Conservation (phyloP, 345 rosid species). For the Gossypium raimondii region DNA sequence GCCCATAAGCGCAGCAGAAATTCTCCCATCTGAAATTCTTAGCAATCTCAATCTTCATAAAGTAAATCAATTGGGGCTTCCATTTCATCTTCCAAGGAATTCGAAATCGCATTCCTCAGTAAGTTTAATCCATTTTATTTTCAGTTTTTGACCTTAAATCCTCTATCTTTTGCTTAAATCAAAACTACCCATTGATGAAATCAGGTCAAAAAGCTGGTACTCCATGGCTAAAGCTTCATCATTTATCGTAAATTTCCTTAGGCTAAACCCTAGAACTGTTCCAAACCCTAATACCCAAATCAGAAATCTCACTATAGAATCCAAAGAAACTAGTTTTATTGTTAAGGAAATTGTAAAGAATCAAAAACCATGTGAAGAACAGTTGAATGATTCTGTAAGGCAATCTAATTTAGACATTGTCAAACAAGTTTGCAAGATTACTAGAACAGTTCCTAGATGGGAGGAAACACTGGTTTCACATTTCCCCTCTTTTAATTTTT, state of each 20-base stretch:
- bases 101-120: not conserved
- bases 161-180: not conserved
- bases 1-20: not conserved
- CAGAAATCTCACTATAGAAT: not conserved
- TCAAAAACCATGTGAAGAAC: conserved; percentile 14
- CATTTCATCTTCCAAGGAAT: not conserved
- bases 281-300: not conserved
- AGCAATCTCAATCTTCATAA: not conserved
- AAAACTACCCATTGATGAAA: not conserved
- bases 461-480: conserved; percentile 46
- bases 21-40: not conserved
- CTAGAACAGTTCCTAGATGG: conserved; percentile 47
- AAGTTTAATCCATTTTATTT: conserved; percentile 5
- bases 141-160: not conserved
- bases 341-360: not conserved
- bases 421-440: conserved; percentile 40
- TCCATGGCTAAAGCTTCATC: conserved; percentile 9
- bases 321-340: not conserved
- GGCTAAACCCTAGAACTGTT: not conserved
- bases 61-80: not conserved
- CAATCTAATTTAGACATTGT: conserved; percentile 34
- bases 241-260: not conserved
- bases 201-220: not conserved
- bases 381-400: not conserved
- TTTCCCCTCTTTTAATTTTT: conserved; percentile 49